Percentiles rank a stretch among this genome's conserved stretches.
These are phyloP conservation scores for Astrocystis sublimbata DNA, from an alignment of 495 filamentous ascomycete genomes.

Conservation along the genomic window DNA sequence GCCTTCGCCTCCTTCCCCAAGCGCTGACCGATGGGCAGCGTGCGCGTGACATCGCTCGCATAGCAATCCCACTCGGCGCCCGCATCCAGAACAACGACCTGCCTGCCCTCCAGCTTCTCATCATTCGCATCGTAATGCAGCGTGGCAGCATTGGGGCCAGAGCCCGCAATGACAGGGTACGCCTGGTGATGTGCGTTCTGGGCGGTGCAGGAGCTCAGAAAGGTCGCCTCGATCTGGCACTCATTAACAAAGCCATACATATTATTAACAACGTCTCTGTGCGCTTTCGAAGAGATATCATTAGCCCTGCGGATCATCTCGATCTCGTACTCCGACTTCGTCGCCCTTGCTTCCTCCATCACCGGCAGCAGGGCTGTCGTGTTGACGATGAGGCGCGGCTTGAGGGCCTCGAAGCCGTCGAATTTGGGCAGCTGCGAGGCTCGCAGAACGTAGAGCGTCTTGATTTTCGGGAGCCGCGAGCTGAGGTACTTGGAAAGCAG, in stretches of 20 bases:
- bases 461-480: conserved; percentile 30
- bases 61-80: conserved; percentile 85
- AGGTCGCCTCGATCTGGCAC: conserved; percentile 77
- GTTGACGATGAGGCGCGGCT: conserved; percentile 41
- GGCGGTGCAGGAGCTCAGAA: conserved; percentile 67
- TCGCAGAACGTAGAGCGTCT: conserved; percentile 46
- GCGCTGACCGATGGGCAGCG: conserved; percentile 68
- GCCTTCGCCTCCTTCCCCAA: conserved; percentile 67
- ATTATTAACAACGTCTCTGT: conserved; percentile 63
- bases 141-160: conserved; percentile 73
- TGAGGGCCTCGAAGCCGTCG: conserved; percentile 32
- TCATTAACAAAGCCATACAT: conserved; percentile 69
- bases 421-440: conserved; percentile 43
- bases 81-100: conserved; percentile 81
- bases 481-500: conserved; percentile 38
- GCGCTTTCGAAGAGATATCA: conserved; percentile 70
- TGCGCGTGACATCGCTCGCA: conserved; percentile 87
- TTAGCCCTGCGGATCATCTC: conserved; percentile 77
- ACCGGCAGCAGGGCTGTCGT: conserved; percentile 56
- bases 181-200: conserved; percentile 74
- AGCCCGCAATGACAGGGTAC: conserved; percentile 83
- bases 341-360: conserved; percentile 69
- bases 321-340: conserved; percentile 83
- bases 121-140: conserved; percentile 87
- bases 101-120: conserved; percentile 61